Evolutionary conservation across 768 basidiomycete species (phyloP).

Genomic region (Scleroderma citrinum): DNA sequence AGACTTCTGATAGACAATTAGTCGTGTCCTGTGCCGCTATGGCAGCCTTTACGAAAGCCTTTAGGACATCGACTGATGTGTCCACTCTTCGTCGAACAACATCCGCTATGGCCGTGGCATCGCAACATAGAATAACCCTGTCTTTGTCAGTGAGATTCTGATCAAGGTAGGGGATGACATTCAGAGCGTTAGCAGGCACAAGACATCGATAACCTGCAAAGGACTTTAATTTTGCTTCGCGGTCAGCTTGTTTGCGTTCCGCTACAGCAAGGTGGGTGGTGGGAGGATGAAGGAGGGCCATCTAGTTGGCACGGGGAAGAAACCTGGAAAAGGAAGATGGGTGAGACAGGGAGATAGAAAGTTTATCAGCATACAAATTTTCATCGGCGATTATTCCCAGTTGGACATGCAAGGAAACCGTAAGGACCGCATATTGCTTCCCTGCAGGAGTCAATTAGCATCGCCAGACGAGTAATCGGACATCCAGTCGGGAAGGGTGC

Average conservation of each 20-base stretch:
- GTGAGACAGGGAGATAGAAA: neutral
- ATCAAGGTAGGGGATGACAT: conserved; percentile 25
- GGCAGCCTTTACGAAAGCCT: conserved; percentile 22
- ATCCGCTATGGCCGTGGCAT: conserved; percentile 24
- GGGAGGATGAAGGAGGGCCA: neutral
- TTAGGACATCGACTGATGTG: conserved; percentile 21
- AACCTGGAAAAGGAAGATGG: neutral
- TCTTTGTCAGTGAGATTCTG: conserved; percentile 19
- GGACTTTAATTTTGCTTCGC: conserved; percentile 12
- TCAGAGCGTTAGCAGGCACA: conserved; percentile 3
- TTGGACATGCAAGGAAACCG: neutral
- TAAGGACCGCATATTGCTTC: no score
- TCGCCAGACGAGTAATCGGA: no score
- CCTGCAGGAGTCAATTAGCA: no score
- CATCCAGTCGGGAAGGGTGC: no score
- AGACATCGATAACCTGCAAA: conserved; percentile 1
- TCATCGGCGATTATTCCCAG: no score
- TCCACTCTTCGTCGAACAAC: conserved; percentile 16
- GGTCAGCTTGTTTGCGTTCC: conserved; percentile 21
- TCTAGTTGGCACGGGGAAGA: neutral
- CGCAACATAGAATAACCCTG: conserved; percentile 24
- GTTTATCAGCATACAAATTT: neutral
- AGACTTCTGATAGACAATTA: conserved; percentile 55
- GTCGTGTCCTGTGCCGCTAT: conserved; percentile 30
- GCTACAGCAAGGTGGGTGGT: conserved; percentile 1